A percentile compares a stretch with the other conserved stretches of the same genome.
phyloP scores from a whole-genome alignment of 116 monocot genomes.

The Iris pallida region DNA sequence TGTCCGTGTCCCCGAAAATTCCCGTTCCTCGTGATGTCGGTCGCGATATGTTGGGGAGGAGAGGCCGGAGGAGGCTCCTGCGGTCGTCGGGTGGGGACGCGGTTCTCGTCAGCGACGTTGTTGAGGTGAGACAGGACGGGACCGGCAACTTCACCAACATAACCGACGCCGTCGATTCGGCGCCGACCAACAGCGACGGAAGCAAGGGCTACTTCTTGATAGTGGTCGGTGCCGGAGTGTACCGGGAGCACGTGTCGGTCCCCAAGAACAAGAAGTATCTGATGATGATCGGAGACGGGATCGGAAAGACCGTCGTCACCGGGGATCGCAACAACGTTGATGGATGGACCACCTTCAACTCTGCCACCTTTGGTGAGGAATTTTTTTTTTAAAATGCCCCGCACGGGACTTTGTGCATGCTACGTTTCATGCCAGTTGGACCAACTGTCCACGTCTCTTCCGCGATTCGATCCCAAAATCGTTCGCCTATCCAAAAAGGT shows the following conservation, averaged over 20 bases:
- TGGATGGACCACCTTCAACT: constrained; percentile 17
- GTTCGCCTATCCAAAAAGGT: too few species aligned
- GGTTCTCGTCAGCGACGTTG: constrained; percentile 5
- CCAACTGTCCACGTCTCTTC: too few species aligned
- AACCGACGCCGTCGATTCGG: constrained; percentile 1
- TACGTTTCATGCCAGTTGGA: too few species aligned
- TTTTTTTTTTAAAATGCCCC: too few species aligned
- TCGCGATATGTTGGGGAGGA: neutral
- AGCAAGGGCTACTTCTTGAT: constrained; percentile 9
- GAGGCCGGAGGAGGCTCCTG: constrained; percentile 9
- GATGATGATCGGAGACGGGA: constrained; percentile 14
- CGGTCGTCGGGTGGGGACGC: constrained; percentile 5
- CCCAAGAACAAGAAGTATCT: constrained; percentile 10
- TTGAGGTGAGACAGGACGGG: constrained; percentile 5
- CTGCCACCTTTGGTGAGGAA: constrained; percentile 12
- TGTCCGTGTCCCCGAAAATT: neutral
- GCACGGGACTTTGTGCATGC: too few species aligned
- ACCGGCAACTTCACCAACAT: constrained; percentile 9
- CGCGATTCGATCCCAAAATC: too few species aligned
- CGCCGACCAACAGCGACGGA: constrained; percentile 3
- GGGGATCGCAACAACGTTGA: constrained; percentile 6
- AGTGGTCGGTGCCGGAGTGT: neutral
- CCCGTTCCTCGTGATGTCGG: neutral
- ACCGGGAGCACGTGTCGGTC: constrained; percentile 7
- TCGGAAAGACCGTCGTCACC: constrained; percentile 4